Base-by-base conservation (phyloP, 2,329 filamentous ascomycete genomes). In the Pseudocercospora cruenta region DNA sequence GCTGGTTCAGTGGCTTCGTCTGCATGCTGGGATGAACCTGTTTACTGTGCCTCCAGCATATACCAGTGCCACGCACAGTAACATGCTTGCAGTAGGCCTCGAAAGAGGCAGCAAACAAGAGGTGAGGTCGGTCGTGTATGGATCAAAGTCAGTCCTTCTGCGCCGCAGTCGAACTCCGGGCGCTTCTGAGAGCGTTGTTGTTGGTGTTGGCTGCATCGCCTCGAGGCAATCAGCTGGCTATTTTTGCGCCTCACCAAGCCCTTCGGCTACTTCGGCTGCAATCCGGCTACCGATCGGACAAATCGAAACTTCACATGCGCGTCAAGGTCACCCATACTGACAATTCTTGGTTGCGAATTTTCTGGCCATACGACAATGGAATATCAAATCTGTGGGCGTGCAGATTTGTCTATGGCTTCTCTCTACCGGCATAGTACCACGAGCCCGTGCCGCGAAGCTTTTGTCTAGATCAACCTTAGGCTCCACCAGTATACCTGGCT, bases 361-460 rank as follows among this genome's bases (percentile, higher is more conserved):
- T 39, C 36, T n/a, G 36, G 36, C 36, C 36, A 39, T 3, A 39
- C 36, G 36, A 39, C 36, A 22, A 49, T 7, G 45, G 45, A 49
- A 49, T 14, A 19, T 49, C 45, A 14, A 49, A 4, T 22, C 14
- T 49, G 51, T 21, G 14, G 4, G 14, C 19, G 49, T 26, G 22
- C 49, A 26, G 22, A 12, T 26, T 22, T 53, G 22, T 14, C 21
- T 53, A 26, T 26, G 49, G 49, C 49, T 26, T 22, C 49, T 53
- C 22, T 22, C 49, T 58, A 4, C 57, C 57, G 57, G 57, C 33
- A 59, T 28, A 22, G 21, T 54, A 24, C 9, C 51, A 54, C 24
- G 24, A 54, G n/a, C 4, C 33, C 57, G 57, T 57, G 22, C 60
- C 64, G 60, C 45, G 64, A 63, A 66, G 64, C 64, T 66, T 62